Evolutionary conservation across 768 basidiomycete genomes (phyloP).

Genomic region (Mycena pura): DNA sequence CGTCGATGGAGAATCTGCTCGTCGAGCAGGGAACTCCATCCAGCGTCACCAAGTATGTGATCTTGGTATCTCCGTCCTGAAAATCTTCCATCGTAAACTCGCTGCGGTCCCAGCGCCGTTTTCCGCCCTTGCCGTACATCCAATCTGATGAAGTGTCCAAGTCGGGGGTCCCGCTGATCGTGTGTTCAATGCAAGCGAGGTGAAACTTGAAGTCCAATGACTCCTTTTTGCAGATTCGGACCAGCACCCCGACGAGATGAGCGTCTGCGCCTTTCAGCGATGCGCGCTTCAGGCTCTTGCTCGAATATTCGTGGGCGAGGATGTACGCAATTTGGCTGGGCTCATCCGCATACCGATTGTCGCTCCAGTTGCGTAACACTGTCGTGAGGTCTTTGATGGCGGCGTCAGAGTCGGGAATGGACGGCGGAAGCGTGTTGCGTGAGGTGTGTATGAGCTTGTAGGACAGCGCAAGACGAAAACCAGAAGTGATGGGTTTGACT

Average conservation of each 20-base stretch:
- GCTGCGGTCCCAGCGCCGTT: neutral
- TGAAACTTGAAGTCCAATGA: conserved; percentile 43
- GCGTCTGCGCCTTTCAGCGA: conserved; percentile 49
- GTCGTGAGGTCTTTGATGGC: conserved; percentile 33
- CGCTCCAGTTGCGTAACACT: conserved; percentile 47
- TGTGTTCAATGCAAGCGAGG: conserved; percentile 43
- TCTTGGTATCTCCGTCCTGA: conserved; percentile 23
- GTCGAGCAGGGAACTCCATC: conserved; percentile 31
- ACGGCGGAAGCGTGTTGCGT: conserved; percentile 34
- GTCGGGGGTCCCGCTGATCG: conserved; percentile 19
- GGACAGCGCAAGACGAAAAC: conserved; percentile 57
- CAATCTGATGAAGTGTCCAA: conserved; percentile 10
- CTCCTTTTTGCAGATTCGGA: conserved; percentile 35
- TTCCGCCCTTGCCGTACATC: conserved; percentile 8
- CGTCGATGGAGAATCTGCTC: conserved; percentile 20
- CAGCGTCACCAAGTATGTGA: conserved; percentile 41
- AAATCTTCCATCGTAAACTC: conserved; percentile 11
- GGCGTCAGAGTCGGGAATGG: conserved; percentile 33
- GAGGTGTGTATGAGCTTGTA: conserved; percentile 57
- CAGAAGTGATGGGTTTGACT: conserved; percentile 54
- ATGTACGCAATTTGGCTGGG: conserved; percentile 37
- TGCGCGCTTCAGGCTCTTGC: conserved; percentile 28
- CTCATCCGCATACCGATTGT: conserved; percentile 28
- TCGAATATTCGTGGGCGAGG: conserved; percentile 37
- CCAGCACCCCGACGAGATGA: conserved; percentile 31